Conservation (phyloP, 306 rosid species). For the Fragaria vesca region DNA sequence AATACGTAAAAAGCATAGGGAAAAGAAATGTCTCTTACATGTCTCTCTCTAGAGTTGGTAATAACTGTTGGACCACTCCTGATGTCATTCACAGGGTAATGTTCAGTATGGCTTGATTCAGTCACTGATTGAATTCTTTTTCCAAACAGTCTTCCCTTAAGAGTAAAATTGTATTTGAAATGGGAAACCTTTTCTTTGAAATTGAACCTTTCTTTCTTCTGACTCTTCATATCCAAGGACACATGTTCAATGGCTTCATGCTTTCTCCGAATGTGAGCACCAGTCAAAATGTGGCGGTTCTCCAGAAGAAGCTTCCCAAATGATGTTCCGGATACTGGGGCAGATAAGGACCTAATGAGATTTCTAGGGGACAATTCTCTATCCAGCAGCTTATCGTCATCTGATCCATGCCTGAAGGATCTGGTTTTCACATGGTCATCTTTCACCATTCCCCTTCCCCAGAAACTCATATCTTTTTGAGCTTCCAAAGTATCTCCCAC, state of each 20-base stretch:
- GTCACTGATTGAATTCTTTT: constrained; percentile 58
- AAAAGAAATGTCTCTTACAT: constrained; percentile 48
- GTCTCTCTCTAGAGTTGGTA: constrained; percentile 60
- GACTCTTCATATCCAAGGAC: constrained; percentile 46
- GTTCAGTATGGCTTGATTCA: constrained; percentile 49
- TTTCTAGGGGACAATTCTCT: constrained; percentile 76
- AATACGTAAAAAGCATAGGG: not conserved
- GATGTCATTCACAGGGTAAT: constrained; percentile 52
- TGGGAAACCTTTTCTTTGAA: constrained; percentile 84
- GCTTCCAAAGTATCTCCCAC: constrained; percentile 33
- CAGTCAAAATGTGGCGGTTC: constrained; percentile 84
- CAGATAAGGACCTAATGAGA: constrained; percentile 87
- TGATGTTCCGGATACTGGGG: constrained; percentile 94
- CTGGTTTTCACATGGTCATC: constrained; percentile 56
- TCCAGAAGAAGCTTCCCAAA: constrained; percentile 99
- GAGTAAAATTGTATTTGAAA: constrained; percentile 63
- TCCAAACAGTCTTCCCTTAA: constrained; percentile 77
- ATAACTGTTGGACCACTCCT: constrained; percentile 90
- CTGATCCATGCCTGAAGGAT: constrained; percentile 74
- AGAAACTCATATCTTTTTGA: constrained; percentile 27
- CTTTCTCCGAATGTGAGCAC: constrained; percentile 87
- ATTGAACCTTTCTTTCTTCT: constrained; percentile 71
- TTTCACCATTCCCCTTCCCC: constrained; percentile 57
- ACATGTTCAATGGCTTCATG: constrained; percentile 69
- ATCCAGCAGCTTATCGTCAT: constrained; percentile 44